Percentiles rank a stretch among this genome's conserved stretches.
Evolutionary conservation across 208 protist species (phyloP).

Genomic region (Leishmania turanica): DNA sequence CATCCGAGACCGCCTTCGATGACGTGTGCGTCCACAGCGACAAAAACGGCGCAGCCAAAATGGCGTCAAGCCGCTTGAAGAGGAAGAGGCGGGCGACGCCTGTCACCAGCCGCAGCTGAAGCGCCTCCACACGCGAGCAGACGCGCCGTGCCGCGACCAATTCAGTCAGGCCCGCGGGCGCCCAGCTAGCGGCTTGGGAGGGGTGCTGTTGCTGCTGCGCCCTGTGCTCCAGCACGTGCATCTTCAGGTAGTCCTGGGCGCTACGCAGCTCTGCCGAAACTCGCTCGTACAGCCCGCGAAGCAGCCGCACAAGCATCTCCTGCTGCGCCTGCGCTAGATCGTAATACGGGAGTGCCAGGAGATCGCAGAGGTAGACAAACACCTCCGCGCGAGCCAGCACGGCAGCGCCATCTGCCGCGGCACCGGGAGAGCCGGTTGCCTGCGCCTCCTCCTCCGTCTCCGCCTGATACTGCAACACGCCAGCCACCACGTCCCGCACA

Average conservation of each 20-base stretch:
- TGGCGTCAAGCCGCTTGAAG: slow-evolving; percentile 51
- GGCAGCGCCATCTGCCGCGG: background rate
- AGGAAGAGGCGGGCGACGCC: slow-evolving; percentile 68
- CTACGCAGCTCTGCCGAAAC: slow-evolving; percentile 29
- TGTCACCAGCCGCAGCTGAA: slow-evolving; percentile 61
- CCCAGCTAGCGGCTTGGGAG: background rate
- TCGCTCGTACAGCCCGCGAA: slow-evolving; percentile 47
- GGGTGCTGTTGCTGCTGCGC: slow-evolving; percentile 12
- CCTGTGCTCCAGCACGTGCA: slow-evolving; percentile 33
- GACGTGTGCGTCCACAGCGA: slow-evolving; percentile 68
- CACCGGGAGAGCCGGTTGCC: background rate
- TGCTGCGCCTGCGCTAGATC: slow-evolving; percentile 63
- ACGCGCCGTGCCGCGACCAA: slow-evolving; percentile 42
- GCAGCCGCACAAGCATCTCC: slow-evolving; percentile 50
- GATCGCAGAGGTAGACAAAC: slow-evolving; percentile 68
- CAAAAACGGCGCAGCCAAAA: slow-evolving; percentile 58
- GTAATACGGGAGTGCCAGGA: slow-evolving; percentile 55
- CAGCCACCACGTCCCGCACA: slow-evolving; percentile 31
- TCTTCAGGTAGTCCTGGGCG: slow-evolving; percentile 48
- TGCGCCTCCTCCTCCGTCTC: slow-evolving; percentile 12
- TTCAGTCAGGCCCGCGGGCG: slow-evolving; percentile 20
- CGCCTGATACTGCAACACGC: slow-evolving; percentile 18
- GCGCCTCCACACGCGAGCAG: slow-evolving; percentile 51
- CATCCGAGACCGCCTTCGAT: slow-evolving; percentile 71
- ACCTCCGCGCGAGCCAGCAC: slow-evolving; percentile 10